Base-by-base conservation (phyloP, 441 rosid genomes). In the Populus trichocarpa region DNA sequence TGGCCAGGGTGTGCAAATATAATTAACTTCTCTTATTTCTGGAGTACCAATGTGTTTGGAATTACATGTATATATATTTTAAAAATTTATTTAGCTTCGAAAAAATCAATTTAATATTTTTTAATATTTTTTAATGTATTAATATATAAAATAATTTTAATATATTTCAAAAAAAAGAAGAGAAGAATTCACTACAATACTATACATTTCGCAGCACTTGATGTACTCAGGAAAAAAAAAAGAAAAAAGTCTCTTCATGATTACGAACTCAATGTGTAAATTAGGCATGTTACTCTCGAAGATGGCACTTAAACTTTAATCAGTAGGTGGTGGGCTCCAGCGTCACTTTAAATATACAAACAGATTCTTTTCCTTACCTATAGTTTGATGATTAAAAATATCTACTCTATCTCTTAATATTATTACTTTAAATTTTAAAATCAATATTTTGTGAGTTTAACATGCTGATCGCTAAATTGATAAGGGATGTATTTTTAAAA, bases 301-400 rank as follows among this genome's bases (percentile, higher is more conserved):
- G 28, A 35, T 14, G 5, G 26, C 72, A 53, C 28, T 28, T 33
- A 40, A 23, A 36, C 66, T 14, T 73, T 25, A 11, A 69, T 20
- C 23, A 61, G 28, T 11, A 23, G 33, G 67, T 61, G 72, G 79
- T 78, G 72, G 70, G 81, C 40, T 66, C 33, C 22, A 65, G 40
- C 0, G 0, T 18, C 38, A 67, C 68, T 67, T 72, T 46, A 20
- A 36, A 57, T 26, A 12, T 22, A 11, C 7, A 35, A 32, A 18
- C 26, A 12, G 40, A 30, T 70, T 61, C 72, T 10, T 46, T 14
- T 46, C 6, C 57, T 4, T 1, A 4, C 18, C 57, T 30, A 30
- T 30, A 30, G 4, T 30, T 30, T 30, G 32, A 30, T 30, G 32
- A 30, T 30, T 30, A 30, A 46, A 46, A 46, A 46, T 14, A 46